Conservation (phyloP, 192 early-diverging fungal species). For the Phlyctochytrium arcticum region DNA sequence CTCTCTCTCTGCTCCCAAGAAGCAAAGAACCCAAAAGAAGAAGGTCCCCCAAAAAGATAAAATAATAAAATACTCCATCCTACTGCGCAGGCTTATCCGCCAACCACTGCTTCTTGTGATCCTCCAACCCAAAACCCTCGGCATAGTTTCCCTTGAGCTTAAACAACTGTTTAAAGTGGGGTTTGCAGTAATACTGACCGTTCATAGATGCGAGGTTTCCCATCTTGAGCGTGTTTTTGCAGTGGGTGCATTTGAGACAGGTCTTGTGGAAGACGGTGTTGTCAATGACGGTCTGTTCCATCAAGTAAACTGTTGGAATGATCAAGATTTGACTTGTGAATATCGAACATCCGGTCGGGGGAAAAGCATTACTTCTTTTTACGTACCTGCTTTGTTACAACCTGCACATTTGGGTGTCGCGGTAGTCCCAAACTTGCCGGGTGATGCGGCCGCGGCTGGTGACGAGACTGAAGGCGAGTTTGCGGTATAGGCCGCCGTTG, state of each 20-base stretch:
- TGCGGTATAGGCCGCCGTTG: no score
- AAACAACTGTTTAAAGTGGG: constrained; percentile 54
- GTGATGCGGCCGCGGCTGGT: neutral
- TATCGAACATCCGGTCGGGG: neutral
- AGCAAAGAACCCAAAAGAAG: no score
- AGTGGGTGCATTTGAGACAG: constrained; percentile 42
- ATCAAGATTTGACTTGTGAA: no score
- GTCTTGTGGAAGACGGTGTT: constrained; percentile 31
- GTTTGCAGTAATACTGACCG: constrained; percentile 41
- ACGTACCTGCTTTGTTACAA: constrained; percentile 7
- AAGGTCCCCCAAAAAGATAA: no score
- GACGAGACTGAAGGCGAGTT: neutral
- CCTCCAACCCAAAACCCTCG: constrained; percentile 49
- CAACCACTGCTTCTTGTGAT: constrained; percentile 43
- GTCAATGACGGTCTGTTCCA: constrained; percentile 36
- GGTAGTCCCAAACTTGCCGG: constrained; percentile 6
- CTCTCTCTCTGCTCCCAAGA: no score
- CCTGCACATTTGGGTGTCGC: constrained; percentile 8
- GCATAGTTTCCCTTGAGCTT: constrained; percentile 54
- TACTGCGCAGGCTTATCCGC: neutral
- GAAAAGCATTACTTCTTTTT: neutral
- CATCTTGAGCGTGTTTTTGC: constrained; percentile 35
- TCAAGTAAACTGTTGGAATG: constrained; percentile 26
- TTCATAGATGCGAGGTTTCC: constrained; percentile 39
- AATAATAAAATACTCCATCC: no score